Percentiles rank a stretch among this genome's conserved stretches.
Evolutionary conservation across 257 asterid genomes (phyloP).

Genomic region (Solanum appendiculatum): DNA sequence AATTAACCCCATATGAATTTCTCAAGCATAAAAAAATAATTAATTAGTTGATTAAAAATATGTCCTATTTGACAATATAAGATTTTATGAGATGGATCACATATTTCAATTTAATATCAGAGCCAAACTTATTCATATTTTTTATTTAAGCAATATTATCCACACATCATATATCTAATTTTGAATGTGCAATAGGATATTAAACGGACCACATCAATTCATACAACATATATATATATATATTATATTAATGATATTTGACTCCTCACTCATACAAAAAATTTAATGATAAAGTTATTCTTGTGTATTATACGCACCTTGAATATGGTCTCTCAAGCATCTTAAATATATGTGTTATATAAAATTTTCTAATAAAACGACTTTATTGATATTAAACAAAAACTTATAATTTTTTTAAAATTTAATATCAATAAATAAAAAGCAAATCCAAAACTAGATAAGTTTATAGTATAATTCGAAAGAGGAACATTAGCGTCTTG

Average conservation of each 20-base stretch:
- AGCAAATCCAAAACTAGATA: not conserved
- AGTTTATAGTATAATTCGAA: not conserved
- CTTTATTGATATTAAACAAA: too few species aligned
- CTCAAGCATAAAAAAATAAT: not conserved
- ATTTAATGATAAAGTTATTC: too few species aligned
- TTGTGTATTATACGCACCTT: not conserved
- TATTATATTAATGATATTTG: too few species aligned
- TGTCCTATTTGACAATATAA: not conserved
- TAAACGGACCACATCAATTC: not conserved
- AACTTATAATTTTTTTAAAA: too few species aligned
- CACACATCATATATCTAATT: not conserved
- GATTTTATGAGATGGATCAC: not conserved
- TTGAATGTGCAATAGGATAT: not conserved
- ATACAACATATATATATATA: too few species aligned
- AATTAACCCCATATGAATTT: not conserved
- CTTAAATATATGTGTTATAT: too few species aligned
- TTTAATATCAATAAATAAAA: not conserved
- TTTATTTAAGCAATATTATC: not conserved
- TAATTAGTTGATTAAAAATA: too few species aligned
- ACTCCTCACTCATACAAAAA: too few species aligned
- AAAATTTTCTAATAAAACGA: too few species aligned
- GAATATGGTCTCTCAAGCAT: not conserved
- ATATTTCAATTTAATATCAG: not conserved
- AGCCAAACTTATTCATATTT: not conserved
- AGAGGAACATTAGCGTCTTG: not conserved